These are phyloP conservation scores for Bidens hawaiensis DNA, from an alignment of 140 eudicot genomes.

Conservation along the genomic window DNA sequence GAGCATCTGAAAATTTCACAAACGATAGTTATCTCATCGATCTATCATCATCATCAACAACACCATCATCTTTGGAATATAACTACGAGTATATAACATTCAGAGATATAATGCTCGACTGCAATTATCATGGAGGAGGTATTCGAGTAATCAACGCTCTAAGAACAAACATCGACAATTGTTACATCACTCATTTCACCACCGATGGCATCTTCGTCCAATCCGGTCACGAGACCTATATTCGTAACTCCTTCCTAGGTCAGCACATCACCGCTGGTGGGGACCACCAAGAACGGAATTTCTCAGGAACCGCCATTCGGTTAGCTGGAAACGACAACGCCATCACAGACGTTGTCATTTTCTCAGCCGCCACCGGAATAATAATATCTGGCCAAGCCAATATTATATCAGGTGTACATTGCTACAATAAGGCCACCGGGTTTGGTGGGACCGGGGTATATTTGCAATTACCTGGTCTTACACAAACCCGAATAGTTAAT, in stretches of 20 bases:
- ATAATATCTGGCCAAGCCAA: constrained; percentile 74
- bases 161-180: constrained; percentile 69
- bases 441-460: constrained; percentile 86
- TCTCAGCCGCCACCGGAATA: constrained; percentile 72
- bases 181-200: constrained; percentile 72
- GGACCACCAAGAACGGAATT: constrained; percentile 48
- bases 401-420: constrained; percentile 68
- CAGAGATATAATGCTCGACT: constrained; percentile 67
- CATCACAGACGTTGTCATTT: constrained; percentile 69
- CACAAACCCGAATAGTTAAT: constrained; percentile 76
- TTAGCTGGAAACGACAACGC: constrained; percentile 80
- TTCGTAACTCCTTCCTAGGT: constrained; percentile 68
- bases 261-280: constrained; percentile 86
- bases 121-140: constrained; percentile 80
- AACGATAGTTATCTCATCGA: constrained; percentile 59
- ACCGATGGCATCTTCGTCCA: constrained; percentile 60
- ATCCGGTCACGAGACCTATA: constrained; percentile 87
- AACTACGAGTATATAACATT: constrained; percentile 66
- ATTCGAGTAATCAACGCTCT: constrained; percentile 54
- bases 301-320: constrained; percentile 71
- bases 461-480: constrained; percentile 56
- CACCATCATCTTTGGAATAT: constrained; percentile 32
- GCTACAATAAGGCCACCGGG: constrained; percentile 86
- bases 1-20: constrained; percentile 61
- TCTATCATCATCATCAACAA: constrained; percentile 44